Base-by-base conservation (phyloP, 345 rosid genomes). In the Corchorus capsularis region DNA sequence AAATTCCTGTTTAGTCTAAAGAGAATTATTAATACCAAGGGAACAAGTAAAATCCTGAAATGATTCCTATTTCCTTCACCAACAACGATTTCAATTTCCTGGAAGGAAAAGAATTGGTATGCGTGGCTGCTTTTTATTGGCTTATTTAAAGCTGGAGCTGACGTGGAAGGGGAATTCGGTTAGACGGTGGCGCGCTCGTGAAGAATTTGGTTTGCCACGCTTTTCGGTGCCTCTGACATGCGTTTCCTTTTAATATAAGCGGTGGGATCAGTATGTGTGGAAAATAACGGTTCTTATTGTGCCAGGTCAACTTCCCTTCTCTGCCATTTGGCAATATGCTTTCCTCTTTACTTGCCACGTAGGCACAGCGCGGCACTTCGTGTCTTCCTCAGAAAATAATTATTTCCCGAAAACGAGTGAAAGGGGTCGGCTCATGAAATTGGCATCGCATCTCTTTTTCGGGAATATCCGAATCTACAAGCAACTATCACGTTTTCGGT, bases 191-290 rank as follows among this genome's bases (percentile, higher is more conserved):
- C 76, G 37, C 56, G 67, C 68, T 45, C 54, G 67, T 73, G 66
- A 27, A 2, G 16, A 45, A 41, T 60, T 73, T 16, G 45, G 76
- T 73, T 57, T 60, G 45, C 76, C 76, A 73, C 76, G 43, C 16
- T 60, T 46, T 27, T 16, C 17, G 16, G 39, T 10, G 22, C n/a
- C 53, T 41, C 41, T 0, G 39, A 43, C 65, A 57, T 56, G 75
- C 54, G 75, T 20, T 72, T 72, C 9, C 0, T 7, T 41, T 8
- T 9, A 57, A 41, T 56, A 14, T 43, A 7, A 72, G 57, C 76
- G 66, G 67, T 73, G 43, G 56, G 55, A 73, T 73, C 16, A 46
- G 16, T 37, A 35, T 16, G n/a, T n/a, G 6, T 8, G n/a, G 53
- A 16, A 5, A 53, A 1, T 11, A 14, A 70, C 17, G 74, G 74